Evolutionary conservation across 768 basidiomycete species (phyloP), one percentile per base, ranked within the genome.

Genomic region (Suillus decipiens): DNA sequence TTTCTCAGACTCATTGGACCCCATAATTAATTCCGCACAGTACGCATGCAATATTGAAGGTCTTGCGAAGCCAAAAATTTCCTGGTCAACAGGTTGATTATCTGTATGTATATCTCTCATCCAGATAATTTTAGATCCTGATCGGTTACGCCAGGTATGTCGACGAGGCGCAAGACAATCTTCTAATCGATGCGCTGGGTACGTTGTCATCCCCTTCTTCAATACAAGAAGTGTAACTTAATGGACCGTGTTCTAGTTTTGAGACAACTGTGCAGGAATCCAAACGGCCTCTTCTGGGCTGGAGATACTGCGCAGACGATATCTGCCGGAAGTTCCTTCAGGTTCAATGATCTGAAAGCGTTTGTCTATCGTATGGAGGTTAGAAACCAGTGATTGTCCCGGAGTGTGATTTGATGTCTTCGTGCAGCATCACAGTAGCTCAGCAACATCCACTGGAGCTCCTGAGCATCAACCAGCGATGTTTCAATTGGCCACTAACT

Each of bases 301-400:
- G 90, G 91, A 0, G 90, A 92, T 69, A 91, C 90, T 0, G 89
- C 90, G 0, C 90, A 92, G 66, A 88, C 89, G 0, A 92, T 92
- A 45, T 86, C 88, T 0, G 81, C 83, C 0, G 90, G 90, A 2
- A 89, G 87, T 64, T 82, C 88, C 0, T 92, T 92, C 67, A 77
- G 86, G 8, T 92, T 92, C 70, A 76, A 88, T 58, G 88, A 90
- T 51, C 69, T 92, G 59, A 90, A 86, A 69, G 83, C 89, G 0
- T 89, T 89, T 65, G 64, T 89, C 34, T 84, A 82, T 62, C 80
- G 86, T 50, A 70, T 86, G 2, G 89, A 92, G 76, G 90, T 88
- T 55, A 47, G 73, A 17, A 0, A 17, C 2, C 37, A 15, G 59
- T 17, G 9, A 19, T 28, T 10, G 14, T 0, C 3, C 3, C 45